Percentiles rank a stretch among this genome's conserved stretches.
Conservation (phyloP, 2,329 filamentous ascomycete species). For the Claviceps africana region DNA sequence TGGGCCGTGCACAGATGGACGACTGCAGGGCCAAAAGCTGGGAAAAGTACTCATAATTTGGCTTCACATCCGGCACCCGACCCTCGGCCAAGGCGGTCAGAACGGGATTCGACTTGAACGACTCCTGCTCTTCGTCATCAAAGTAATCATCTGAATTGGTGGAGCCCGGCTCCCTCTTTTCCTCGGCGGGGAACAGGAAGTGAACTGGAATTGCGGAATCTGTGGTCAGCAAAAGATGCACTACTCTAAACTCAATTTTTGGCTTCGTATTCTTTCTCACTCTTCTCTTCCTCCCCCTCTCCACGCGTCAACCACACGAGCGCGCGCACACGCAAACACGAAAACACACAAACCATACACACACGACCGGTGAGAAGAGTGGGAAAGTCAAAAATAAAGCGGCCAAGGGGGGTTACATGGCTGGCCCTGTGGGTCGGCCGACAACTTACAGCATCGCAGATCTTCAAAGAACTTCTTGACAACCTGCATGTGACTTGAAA, state of each 20-base stretch:
- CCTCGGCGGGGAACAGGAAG: slow-evolving; percentile 43
- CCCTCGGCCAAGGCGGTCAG: slow-evolving; percentile 45
- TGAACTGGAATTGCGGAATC: slow-evolving; percentile 28
- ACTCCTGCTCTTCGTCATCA: slow-evolving; percentile 30
- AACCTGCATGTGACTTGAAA: slow-evolving; percentile 59
- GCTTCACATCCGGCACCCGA: slow-evolving; percentile 41
- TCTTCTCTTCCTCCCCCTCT: not conserved
- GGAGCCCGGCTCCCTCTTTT: slow-evolving; percentile 42
- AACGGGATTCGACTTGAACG: slow-evolving; percentile 52
- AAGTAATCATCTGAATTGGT: slow-evolving; percentile 45
- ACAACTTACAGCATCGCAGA: slow-evolving; percentile 47
- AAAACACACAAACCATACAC: too few relatives aligned
- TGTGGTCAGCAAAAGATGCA: slow-evolving; percentile 1
- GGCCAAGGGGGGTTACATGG: not conserved
- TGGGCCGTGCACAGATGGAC: slow-evolving; percentile 39
- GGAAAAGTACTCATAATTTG: slow-evolving; percentile 49
- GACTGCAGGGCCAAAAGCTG: slow-evolving; percentile 40
- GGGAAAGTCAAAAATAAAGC: not conserved
- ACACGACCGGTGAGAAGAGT: too few relatives aligned
- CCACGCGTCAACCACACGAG: not conserved
- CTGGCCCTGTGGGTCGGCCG: not conserved
- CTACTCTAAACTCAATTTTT: not conserved
- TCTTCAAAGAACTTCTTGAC: slow-evolving; percentile 52
- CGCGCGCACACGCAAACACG: not conserved
- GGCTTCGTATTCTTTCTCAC: not conserved